Conservation (phyloP, 2,329 filamentous ascomycete genomes). For the Trichothecium sympodiale region DNA sequence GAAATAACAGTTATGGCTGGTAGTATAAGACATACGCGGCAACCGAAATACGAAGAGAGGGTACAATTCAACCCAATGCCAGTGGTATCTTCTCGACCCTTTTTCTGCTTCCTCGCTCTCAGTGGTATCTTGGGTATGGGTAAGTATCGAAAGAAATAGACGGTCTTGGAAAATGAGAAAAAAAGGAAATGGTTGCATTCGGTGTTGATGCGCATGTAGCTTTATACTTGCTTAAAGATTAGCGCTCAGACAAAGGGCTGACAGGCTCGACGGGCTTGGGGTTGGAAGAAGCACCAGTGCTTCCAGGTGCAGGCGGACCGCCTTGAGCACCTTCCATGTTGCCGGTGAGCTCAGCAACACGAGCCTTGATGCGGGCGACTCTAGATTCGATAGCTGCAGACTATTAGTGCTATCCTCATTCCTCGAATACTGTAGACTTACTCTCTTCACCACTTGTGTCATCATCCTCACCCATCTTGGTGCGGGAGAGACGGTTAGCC, state of each 20-base stretch:
- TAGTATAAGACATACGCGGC: constrained; percentile 1
- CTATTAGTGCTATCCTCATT: constrained; percentile 14
- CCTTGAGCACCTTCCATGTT: constrained; percentile 54
- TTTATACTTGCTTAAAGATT: not conserved
- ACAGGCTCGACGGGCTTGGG: not conserved
- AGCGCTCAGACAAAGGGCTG: not conserved
- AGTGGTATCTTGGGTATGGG: constrained; percentile 17
- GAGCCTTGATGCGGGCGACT: constrained; percentile 93
- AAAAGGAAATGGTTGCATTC: constrained; percentile 9
- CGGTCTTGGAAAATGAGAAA: constrained; percentile 9
- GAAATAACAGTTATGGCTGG: not conserved
- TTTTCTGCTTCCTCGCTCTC: constrained; percentile 13
- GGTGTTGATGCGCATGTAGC: constrained; percentile 2
- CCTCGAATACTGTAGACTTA: constrained; percentile 44
- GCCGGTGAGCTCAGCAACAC: constrained; percentile 86
- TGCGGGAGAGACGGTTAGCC: constrained; percentile 44
- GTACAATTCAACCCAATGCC: constrained; percentile 1
- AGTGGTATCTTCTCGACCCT: too few relatives aligned
- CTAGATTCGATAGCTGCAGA: constrained; percentile 82
- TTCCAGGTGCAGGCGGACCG: constrained; percentile 12
- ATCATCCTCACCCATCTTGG: constrained; percentile 56
- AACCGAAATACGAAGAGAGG: constrained; percentile 6
- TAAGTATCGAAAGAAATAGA: constrained; percentile 1
- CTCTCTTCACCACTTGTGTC: constrained; percentile 72
- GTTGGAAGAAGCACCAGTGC: not conserved